These are phyloP conservation scores for Scorias spongiosa DNA, from an alignment of 2,329 filamentous ascomycete genomes.

Conservation along the genomic window DNA sequence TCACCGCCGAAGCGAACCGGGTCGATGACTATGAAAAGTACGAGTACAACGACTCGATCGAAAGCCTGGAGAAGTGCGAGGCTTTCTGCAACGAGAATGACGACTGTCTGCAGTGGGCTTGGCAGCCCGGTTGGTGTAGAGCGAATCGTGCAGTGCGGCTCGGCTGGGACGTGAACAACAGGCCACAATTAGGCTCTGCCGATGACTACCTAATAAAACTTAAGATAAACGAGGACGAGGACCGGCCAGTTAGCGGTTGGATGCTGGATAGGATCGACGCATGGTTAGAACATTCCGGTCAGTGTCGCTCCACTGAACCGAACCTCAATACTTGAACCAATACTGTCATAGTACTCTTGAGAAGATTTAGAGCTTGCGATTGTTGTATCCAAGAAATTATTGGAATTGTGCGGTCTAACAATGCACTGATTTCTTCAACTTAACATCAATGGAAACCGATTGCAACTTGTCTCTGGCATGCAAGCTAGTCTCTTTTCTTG, in stretches of 20 bases:
- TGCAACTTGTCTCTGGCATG: too few species aligned
- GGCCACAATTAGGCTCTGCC: slow-evolving; percentile 5
- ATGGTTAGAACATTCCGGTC: background rate
- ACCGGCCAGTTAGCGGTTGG: slow-evolving; percentile 17
- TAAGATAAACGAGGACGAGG: slow-evolving; percentile 6
- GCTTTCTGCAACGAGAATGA: slow-evolving; percentile 14
- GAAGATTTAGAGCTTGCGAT: too few species aligned
- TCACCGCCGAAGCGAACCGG: slow-evolving; percentile 2
- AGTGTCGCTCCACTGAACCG: background rate
- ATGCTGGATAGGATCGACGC: slow-evolving; percentile 17
- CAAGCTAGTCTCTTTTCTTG: too few species aligned
- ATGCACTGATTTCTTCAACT: too few species aligned
- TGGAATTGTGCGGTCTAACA: too few species aligned
- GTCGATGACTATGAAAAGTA: slow-evolving; percentile 8
- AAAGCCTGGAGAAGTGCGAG: slow-evolving; percentile 13
- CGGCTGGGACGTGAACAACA: slow-evolving; percentile 5
- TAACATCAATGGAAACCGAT: too few species aligned
- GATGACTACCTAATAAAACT: slow-evolving; percentile 8
- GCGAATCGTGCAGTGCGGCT: slow-evolving; percentile 19
- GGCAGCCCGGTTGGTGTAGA: slow-evolving; percentile 19
- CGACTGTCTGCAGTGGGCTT: slow-evolving; percentile 25
- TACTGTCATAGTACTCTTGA: too few species aligned
- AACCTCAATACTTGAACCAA: too few species aligned
- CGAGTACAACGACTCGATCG: slow-evolving; percentile 12
- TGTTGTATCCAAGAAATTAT: too few species aligned